Conservation (phyloP, 371 early-diverging fungal genomes). For the Apophysomyces variabilis region DNA sequence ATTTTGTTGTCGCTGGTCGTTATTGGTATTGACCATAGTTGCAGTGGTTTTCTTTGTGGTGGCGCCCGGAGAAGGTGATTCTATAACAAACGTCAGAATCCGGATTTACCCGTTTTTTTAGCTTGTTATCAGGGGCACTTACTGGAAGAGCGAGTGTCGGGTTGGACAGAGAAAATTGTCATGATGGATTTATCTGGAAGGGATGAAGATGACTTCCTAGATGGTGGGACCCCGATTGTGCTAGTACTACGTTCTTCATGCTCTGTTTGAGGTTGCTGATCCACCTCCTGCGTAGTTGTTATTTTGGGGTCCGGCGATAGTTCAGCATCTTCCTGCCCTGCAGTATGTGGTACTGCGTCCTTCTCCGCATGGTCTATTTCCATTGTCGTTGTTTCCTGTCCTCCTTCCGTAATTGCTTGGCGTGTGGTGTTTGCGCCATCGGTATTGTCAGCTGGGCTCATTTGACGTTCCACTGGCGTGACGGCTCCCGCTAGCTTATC, state of each 20-base stretch:
- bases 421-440: background rate
- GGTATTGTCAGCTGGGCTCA: background rate
- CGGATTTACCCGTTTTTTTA: too few relatives aligned
- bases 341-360: background rate
- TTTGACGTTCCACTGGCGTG: conserved; percentile 1
- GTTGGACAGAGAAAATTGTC: too few relatives aligned
- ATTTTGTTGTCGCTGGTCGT: background rate
- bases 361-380: background rate
- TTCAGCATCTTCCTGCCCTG: background rate
- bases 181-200: too few relatives aligned
- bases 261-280: background rate
- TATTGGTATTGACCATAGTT: background rate
- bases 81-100: too few relatives aligned
- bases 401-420: background rate
- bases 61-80: background rate
- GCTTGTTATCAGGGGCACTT: too few relatives aligned
- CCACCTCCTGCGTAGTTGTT: background rate
- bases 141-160: too few relatives aligned
- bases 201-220: too few relatives aligned
- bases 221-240: too few relatives aligned
- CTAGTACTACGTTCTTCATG: too few relatives aligned
- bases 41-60: background rate
- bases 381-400: background rate
- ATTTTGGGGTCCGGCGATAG: background rate
- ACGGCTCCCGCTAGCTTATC: background rate